These are phyloP conservation scores for Tuber borchii DNA, from an alignment of 495 filamentous ascomycete species.

Conservation along the genomic window DNA sequence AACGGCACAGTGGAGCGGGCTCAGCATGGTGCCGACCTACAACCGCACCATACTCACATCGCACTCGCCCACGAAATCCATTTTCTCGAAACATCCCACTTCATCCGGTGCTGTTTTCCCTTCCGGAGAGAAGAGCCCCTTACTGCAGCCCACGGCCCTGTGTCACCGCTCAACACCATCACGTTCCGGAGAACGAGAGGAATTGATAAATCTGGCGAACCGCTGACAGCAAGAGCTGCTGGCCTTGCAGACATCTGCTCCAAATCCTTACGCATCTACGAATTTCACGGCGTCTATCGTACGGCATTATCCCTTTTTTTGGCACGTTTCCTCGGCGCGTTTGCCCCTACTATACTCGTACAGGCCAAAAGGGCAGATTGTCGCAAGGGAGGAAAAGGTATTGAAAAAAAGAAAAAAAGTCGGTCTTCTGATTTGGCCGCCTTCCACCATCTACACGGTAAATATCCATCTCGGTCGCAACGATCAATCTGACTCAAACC, in stretches of 20 bases:
- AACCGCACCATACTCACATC: neutral
- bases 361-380: neutral
- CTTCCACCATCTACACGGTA: slow-evolving; percentile 13
- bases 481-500: slow-evolving; percentile 24
- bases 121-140: slow-evolving; percentile 9
- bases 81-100: slow-evolving; percentile 22
- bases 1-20: neutral
- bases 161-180: slow-evolving; percentile 4
- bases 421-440: slow-evolving; percentile 19
- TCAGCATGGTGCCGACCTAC: neutral
- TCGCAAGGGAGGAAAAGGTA: neutral
- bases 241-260: slow-evolving; percentile 1
- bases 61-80: neutral
- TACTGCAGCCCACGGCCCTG: slow-evolving; percentile 4
- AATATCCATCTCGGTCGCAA: slow-evolving; percentile 25
- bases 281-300: neutral
- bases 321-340: neutral
- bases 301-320: neutral
- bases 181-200: slow-evolving; percentile 14
- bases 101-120: slow-evolving; percentile 6
- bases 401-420: neutral
- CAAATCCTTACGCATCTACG: neutral
- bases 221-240: slow-evolving; percentile 19
- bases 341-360: neutral
- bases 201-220: slow-evolving; percentile 22